Conservation (phyloP, 306 rosid species). For the Trifolium dubium region DNA sequence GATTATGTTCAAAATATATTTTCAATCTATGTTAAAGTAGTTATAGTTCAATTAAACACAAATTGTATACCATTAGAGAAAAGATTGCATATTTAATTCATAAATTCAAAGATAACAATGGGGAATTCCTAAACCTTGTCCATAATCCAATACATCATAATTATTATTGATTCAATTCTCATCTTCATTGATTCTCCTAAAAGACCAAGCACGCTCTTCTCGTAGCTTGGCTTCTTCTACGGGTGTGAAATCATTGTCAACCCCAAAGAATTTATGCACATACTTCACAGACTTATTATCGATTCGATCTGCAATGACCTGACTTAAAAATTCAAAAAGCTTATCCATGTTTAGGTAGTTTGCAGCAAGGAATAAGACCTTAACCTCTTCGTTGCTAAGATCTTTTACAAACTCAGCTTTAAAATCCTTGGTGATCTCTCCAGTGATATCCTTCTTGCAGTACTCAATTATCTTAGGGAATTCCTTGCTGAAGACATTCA, state of each 20-base stretch:
- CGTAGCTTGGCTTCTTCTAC: constrained; percentile 45
- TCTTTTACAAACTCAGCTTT: constrained; percentile 1
- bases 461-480: not conserved
- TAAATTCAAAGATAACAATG: not conserved
- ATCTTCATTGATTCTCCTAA: constrained; percentile 44
- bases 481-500: not conserved
- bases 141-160: not conserved
- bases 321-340: constrained; percentile 14
- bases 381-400: not conserved
- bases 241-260: constrained; percentile 49
- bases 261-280: constrained; percentile 32
- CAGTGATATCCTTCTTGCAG: not conserved
- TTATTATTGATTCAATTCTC: not conserved
- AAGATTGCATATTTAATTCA: not conserved
- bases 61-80: not conserved
- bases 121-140: too few species aligned
- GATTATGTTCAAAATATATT: not conserved
- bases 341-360: constrained; percentile 39
- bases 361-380: constrained; percentile 39
- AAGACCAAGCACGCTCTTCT: constrained; percentile 39
- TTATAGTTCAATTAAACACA: not conserved
- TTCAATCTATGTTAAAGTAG: not conserved
- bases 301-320: constrained; percentile 34
- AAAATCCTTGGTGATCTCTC: not conserved
- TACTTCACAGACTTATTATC: constrained; percentile 46